Percentiles rank a stretch among this genome's conserved stretches.
Evolutionary conservation across 305 asterid species (phyloP).

Genomic region (Ilex paraguariensis): DNA sequence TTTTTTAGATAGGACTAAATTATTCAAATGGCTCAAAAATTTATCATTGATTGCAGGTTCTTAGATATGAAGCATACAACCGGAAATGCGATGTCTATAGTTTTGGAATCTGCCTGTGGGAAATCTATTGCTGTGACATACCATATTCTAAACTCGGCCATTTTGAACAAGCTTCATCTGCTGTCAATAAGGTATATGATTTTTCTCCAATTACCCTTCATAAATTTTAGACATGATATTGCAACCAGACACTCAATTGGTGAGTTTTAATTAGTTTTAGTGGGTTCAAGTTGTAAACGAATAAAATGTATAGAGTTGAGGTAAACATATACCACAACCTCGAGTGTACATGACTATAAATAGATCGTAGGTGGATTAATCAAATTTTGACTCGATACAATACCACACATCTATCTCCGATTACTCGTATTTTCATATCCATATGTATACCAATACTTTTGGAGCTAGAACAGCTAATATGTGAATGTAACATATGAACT

Average conservation of each 20-base stretch:
- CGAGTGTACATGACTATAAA: too few relatives aligned
- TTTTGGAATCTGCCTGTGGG: conserved; percentile 20
- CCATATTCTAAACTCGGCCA: background rate
- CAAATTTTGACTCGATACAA: too few relatives aligned
- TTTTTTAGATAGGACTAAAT: too few relatives aligned
- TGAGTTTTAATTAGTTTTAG: too few relatives aligned
- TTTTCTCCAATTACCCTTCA: background rate
- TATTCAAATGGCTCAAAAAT: background rate
- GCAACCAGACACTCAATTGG: too few relatives aligned
- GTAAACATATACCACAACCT: too few relatives aligned
- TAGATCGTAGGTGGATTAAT: too few relatives aligned
- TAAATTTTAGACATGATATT: too few relatives aligned
- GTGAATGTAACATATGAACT: too few relatives aligned
- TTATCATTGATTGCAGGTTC: background rate
- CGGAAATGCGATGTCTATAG: conserved; percentile 19
- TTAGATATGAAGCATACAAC: background rate
- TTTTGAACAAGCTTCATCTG: background rate
- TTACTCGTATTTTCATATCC: background rate
- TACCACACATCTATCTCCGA: background rate
- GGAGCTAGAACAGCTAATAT: background rate
- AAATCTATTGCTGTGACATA: conserved; percentile 10
- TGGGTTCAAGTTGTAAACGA: too few relatives aligned
- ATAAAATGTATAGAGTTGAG: too few relatives aligned
- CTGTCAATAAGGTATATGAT: background rate
- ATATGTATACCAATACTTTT: background rate